Conservation (phyloP, 1,284 basidiomycete species). For the Quambalaria eucalypti region DNA sequence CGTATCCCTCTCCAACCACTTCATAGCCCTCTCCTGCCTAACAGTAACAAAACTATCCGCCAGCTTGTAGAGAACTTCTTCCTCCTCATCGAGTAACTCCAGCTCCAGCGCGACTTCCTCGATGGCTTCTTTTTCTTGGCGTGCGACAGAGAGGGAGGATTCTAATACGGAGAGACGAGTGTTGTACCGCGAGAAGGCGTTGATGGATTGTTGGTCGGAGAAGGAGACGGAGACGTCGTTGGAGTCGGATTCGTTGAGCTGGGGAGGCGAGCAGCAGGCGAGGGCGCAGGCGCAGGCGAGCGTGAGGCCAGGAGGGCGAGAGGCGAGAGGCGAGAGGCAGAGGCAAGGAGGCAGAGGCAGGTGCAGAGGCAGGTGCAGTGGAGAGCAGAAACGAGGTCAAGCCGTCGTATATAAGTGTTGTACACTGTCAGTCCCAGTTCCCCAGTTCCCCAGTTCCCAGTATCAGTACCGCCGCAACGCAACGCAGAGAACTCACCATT, state of each 20-base stretch:
- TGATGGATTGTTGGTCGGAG: slow-evolving; percentile 93
- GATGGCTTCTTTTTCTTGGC: slow-evolving; percentile 86
- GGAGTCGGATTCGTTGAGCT: slow-evolving; percentile 43
- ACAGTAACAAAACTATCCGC: slow-evolving; percentile 83
- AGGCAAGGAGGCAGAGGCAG: too few relatives aligned
- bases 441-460: too few relatives aligned
- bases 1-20: slow-evolving; percentile 66
- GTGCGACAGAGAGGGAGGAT: slow-evolving; percentile 61
- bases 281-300: too few relatives aligned
- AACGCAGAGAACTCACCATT: too few relatives aligned
- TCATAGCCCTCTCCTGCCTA: slow-evolving; percentile 61
- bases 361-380: too few relatives aligned
- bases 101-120: slow-evolving; percentile 80
- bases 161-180: slow-evolving; percentile 64
- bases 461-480: too few relatives aligned
- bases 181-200: slow-evolving; percentile 84
- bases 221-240: slow-evolving; percentile 79
- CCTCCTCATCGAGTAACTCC: slow-evolving; percentile 69
- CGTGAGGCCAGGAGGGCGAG: too few relatives aligned
- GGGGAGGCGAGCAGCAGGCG: background rate
- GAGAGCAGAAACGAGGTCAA: too few relatives aligned
- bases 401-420: too few relatives aligned
- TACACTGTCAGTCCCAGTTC: too few relatives aligned
- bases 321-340: too few relatives aligned
- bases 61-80: slow-evolving; percentile 59